A percentile compares a stretch with the other conserved stretches of the same genome.
These are phyloP conservation scores for Boletellus sp. DNA, from an alignment of 1,284 basidiomycete genomes.

Conservation along the genomic window DNA sequence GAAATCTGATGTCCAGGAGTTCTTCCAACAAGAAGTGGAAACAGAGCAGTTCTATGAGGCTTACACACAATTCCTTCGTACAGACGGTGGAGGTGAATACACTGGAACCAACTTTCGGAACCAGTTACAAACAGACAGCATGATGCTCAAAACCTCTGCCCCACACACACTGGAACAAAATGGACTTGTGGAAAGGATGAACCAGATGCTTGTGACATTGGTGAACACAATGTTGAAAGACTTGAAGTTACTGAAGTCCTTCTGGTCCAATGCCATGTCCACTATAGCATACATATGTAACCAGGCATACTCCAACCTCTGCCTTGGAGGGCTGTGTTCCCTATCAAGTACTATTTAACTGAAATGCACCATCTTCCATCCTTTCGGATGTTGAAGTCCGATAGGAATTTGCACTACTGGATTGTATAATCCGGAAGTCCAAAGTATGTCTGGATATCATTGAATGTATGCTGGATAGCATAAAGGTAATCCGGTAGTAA, in stretches of 20 bases:
- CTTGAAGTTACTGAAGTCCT: slow-evolving; percentile 18
- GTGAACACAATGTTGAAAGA: slow-evolving; percentile 26
- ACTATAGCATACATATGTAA: slow-evolving; percentile 17
- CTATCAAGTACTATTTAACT: neutral
- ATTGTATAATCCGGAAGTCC: too few relatives aligned
- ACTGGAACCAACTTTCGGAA: slow-evolving; percentile 9
- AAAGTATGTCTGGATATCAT: too few relatives aligned
- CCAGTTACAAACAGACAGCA: neutral
- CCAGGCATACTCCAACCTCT: slow-evolving; percentile 2
- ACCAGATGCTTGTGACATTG: slow-evolving; percentile 27
- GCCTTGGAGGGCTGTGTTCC: neutral
- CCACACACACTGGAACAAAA: slow-evolving; percentile 9
- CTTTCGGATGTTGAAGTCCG: slow-evolving; percentile 5
- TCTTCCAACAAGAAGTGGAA: neutral
- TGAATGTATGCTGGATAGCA: too few relatives aligned
- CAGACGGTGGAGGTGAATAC: neutral
- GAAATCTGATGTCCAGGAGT: neutral
- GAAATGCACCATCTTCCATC: neutral
- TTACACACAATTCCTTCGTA: slow-evolving; percentile 23
- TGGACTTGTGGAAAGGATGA: slow-evolving; percentile 16
- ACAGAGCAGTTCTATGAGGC: neutral
- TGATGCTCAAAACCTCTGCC: neutral
- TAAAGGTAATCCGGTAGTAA: too few relatives aligned
- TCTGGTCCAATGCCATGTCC: slow-evolving; percentile 21
- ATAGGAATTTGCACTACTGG: too few relatives aligned